Evolutionary conservation across 1,284 basidiomycete genomes (phyloP), one percentile per base, ranked within the genome.

Genomic region (Phlebopus sp.): DNA sequence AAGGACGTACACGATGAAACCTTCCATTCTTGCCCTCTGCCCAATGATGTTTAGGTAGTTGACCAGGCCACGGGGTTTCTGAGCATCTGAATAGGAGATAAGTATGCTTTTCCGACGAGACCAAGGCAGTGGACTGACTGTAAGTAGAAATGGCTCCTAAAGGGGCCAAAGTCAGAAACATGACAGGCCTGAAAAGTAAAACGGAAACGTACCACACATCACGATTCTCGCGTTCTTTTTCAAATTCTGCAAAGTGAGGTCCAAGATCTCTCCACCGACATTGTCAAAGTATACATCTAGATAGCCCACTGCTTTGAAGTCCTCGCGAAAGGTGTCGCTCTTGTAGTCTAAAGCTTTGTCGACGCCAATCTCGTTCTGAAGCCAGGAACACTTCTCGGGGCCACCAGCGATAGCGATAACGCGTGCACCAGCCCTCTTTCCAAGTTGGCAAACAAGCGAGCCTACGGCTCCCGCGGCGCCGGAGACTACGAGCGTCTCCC

Each of bases 401-500:
- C 82, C 80, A 15, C 87, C 86, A 0, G 86, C 62, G 23, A 69
- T 89, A 10, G 84, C 93, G 55, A 92, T 84, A 42, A 97, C 92
- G 54, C 81, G 87, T 30, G 86, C 86, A 29, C 87, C 87, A 15
- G 73, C 69, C 40, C 78, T 74, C 64, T 87, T 89, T 46, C 85
- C 92, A 25, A 93, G 77, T 64, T 95, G 87, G 64, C 81, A 88
- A 27, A 74, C 84, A 50, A 87, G 66, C 25, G 83, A 79, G 29
- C 88, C 87, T 15, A 92, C 90, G 3, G 90, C 84, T n/a, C 92
- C 92, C 17, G 92, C 92, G 0, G 92, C 92, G 17, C 90, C 92
- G 1, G 90, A 90, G 17, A 96, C 86, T 21, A 95, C 77, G 40
- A 95, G 79, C 0, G 79, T 88, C 50, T 96, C 92, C 9, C 91